Percentiles rank a stretch among this genome's conserved stretches.
phyloP scores from a whole-genome alignment of 257 asterid genomes.

The Fraxinus cuspidata region DNA sequence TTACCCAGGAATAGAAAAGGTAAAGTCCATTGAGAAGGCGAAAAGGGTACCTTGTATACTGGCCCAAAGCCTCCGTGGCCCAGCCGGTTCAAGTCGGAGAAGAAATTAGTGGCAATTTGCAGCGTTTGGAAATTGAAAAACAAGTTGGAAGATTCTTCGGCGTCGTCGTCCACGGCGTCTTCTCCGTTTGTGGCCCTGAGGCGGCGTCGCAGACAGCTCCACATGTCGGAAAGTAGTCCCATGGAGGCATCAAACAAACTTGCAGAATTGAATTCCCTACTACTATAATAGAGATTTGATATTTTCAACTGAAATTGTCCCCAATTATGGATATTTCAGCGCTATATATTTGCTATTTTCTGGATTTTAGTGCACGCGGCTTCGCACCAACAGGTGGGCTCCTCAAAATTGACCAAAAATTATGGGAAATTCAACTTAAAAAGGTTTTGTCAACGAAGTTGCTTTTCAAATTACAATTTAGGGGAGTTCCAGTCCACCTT shows the following conservation, averaged over 20 bases:
- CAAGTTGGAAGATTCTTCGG: conserved; percentile 39
- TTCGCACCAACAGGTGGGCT: not conserved
- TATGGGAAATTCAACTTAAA: not conserved
- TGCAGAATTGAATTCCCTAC: conserved; percentile 4
- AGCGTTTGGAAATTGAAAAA: conserved; percentile 63
- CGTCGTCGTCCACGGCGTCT: conserved; percentile 36
- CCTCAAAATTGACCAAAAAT: not conserved
- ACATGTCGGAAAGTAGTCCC: conserved; percentile 46
- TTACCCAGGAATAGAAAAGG: not conserved
- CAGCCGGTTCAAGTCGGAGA: conserved; percentile 70
- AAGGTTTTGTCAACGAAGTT: not conserved
- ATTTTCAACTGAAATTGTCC: not conserved
- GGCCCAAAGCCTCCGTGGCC: conserved; percentile 95
- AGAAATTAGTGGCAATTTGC: conserved; percentile 78
- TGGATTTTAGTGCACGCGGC: not conserved
- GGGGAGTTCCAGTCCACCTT: not conserved
- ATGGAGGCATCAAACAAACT: conserved; percentile 35
- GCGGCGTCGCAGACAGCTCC: conserved; percentile 47
- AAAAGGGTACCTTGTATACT: conserved; percentile 55
- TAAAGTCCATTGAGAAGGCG: too few relatives aligned
- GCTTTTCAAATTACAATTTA: not conserved
- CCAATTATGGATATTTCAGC: not conserved
- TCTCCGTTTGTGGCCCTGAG: conserved; percentile 23
- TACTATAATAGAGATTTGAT: conserved; percentile 19
- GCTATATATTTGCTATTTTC: not conserved